Evolutionary conservation across 371 early-diverging fungal species (phyloP), one percentile per base, ranked within the genome.

Genomic region (Sporodiniella umbellata): DNA sequence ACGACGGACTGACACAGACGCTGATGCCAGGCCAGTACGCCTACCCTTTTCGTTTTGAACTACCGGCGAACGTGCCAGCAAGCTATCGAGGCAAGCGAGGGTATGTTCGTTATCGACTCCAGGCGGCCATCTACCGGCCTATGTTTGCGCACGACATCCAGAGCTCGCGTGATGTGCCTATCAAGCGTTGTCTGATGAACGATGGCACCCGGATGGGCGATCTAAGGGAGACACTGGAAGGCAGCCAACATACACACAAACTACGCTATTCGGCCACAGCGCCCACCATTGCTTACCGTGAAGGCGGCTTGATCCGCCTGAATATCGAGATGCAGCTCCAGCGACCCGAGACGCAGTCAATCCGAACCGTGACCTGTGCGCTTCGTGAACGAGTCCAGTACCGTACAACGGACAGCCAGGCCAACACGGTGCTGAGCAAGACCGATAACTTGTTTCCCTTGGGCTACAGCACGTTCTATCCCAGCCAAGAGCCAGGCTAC

Each of bases 21-120:
- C 39, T 75, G n/a, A 46, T 62, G 33, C 68, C 72, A 26, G 76
- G 76, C 8, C 50, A 60, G 19, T 61, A 75, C 33, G 47, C 49
- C 19, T 71, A 72, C 33, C 68, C 64, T 2, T 72, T 75, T 30
- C 51, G 50, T 0, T 70, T 75, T 39, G 72, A 75, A 6, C 42
- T 75, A 11, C 76, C 76, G 10, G 43, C 72, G 1, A 67, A 58
- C 6, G 42, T 75, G 21, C 76, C 76, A 14, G 70, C 70, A 22
- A 66, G 65, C 25, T 75, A 68, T 50, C 61, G 63, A 28, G 68
- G 70, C 10, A 75, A 75, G 43, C 58, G 65, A 49, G 76, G 76
- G 18, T 60, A 65, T 42, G 58, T 75, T 15, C 63, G 70, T 4
- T 75, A 75, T 45, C 59, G 70, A 22, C 52, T 75, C 5, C 62